Evolutionary conservation across 2,329 filamentous ascomycete genomes (phyloP).

Genomic region (Cadophora gregata): DNA sequence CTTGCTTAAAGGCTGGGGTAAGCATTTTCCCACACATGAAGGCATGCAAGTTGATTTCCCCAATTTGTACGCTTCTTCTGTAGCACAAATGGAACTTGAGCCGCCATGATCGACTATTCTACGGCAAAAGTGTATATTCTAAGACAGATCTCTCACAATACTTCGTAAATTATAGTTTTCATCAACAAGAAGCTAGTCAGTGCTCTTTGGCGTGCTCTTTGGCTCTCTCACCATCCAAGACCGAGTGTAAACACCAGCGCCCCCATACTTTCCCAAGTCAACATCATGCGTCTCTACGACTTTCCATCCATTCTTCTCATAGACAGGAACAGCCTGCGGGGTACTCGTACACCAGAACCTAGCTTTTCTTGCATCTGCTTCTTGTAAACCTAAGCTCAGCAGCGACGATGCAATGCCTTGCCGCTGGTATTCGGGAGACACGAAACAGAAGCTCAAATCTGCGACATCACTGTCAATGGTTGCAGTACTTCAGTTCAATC

Average conservation of each 20-base stretch:
- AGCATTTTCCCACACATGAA: too few species aligned
- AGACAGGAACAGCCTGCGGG: constrained; percentile 30
- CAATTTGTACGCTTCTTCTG: too few species aligned
- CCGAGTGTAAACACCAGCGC: constrained; percentile 28
- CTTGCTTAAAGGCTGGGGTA: background rate
- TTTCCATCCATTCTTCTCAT: constrained; percentile 41
- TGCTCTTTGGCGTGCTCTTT: background rate
- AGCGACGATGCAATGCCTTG: constrained; percentile 32
- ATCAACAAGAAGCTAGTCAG: background rate
- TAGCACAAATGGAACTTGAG: background rate
- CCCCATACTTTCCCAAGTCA: constrained; percentile 32
- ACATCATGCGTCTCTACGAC: constrained; percentile 35
- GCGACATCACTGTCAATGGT: background rate
- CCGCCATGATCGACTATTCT: background rate
- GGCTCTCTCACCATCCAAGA: constrained; percentile 33
- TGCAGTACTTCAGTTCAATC: background rate
- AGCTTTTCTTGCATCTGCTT: constrained; percentile 24
- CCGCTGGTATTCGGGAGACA: constrained; percentile 31
- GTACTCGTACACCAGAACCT: constrained; percentile 35
- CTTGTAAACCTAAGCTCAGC: constrained; percentile 24
- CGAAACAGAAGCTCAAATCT: constrained; percentile 34
- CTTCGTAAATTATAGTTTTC: background rate
- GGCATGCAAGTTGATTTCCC: too few species aligned
- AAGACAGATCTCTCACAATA: background rate
- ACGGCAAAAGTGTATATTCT: background rate